Conservation (phyloP, 371 early-diverging fungal genomes). For the Mortierella sp. region DNA sequence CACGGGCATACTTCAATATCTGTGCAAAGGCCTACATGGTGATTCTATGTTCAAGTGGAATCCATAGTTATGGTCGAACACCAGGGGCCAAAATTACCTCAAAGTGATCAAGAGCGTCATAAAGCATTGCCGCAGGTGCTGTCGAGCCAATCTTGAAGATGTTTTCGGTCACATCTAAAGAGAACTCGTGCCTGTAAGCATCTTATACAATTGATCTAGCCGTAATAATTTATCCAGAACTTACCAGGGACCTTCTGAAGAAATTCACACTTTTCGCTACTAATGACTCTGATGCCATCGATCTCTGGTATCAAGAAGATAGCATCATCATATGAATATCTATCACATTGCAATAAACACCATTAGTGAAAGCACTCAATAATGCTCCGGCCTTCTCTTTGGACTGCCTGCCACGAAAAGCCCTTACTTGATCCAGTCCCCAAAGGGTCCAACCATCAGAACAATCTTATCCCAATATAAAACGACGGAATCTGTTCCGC, state of each 20-base stretch:
- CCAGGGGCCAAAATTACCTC: constrained; percentile 64
- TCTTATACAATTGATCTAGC: neutral
- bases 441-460: constrained; percentile 94
- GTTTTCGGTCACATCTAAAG: constrained; percentile 79
- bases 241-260: constrained; percentile 89
- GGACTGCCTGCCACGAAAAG: too few relatives aligned
- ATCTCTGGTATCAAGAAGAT: constrained; percentile 89
- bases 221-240: neutral
- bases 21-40: neutral
- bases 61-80: neutral
- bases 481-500: constrained; percentile 95
- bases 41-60: neutral
- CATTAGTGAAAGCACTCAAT: neutral
- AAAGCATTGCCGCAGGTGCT: constrained; percentile 92
- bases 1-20: neutral
- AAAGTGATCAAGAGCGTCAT: constrained; percentile 93
- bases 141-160: constrained; percentile 97
- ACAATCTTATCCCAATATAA: constrained; percentile 87
- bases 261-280: constrained; percentile 84
- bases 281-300: constrained; percentile 94
- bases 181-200: neutral
- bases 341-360: constrained; percentile 13
- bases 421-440: constrained; percentile 85
- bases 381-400: neutral
- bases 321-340: constrained; percentile 82